Conservation (phyloP, 2,329 filamentous ascomycete genomes). For the Gnomoniopsis sp. region DNA sequence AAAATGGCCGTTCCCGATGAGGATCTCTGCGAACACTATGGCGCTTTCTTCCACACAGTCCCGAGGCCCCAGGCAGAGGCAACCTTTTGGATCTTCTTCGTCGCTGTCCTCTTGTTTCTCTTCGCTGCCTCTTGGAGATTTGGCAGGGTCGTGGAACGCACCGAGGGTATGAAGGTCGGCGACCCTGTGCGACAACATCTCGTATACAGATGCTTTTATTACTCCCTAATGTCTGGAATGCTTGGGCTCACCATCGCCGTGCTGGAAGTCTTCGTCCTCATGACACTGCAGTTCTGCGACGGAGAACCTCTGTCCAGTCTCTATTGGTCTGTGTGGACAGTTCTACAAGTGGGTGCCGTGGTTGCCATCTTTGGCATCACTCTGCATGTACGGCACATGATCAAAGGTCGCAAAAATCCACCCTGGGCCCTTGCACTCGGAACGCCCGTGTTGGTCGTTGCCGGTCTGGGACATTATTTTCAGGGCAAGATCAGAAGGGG, state of each 20-base stretch:
- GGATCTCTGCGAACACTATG: conserved; percentile 16
- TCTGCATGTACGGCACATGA: conserved; percentile 47
- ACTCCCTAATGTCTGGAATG: conserved; percentile 41
- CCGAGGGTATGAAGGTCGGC: conserved; percentile 4
- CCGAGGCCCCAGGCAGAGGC: conserved; percentile 5
- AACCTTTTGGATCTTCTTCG: conserved; percentile 14
- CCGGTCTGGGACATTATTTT: conserved; percentile 48
- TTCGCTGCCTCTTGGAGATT: conserved; percentile 16
- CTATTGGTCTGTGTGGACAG: conserved; percentile 61
- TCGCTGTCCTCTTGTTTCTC: conserved; percentile 7
- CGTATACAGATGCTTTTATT: conserved; percentile 37
- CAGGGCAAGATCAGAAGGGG: conserved; percentile 35
- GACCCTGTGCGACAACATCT: conserved; percentile 31
- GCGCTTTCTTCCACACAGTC: conserved; percentile 11
- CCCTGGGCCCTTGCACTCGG: conserved; percentile 58
- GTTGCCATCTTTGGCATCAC: conserved; percentile 58
- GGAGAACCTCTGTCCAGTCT: conserved; percentile 58
- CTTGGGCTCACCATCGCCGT: conserved; percentile 43
- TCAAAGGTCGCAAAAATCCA: conserved; percentile 49
- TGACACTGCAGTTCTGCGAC: conserved; percentile 57
- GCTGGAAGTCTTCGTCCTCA: conserved; percentile 51
- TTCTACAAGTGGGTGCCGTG: conserved; percentile 55
- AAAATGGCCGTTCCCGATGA: neutral
- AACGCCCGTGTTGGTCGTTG: conserved; percentile 58
- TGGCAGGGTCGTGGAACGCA: conserved; percentile 11